phyloP scores from a whole-genome alignment of 148 eudicot species.

The Persicaria tinctoria region DNA sequence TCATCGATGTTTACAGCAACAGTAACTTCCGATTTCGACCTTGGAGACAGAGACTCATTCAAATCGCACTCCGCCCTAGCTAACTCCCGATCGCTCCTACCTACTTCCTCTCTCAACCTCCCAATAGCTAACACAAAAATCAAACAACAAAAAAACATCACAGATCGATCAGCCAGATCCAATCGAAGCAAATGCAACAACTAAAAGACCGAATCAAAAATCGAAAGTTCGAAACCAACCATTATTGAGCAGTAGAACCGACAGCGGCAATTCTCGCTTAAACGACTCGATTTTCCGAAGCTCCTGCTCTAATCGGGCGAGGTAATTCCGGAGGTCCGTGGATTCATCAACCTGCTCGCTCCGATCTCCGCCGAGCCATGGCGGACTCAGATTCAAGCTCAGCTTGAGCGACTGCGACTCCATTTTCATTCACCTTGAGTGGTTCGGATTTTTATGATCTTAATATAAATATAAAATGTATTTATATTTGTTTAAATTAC shows the following conservation, averaged over 20 bases:
- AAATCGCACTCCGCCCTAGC: neutral
- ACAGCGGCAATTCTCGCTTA: slow-evolving; percentile 61
- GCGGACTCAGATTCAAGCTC: slow-evolving; percentile 30
- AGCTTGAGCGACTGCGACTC: slow-evolving; percentile 22
- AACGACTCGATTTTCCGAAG: slow-evolving; percentile 45
- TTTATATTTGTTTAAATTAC: neutral
- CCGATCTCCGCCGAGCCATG: slow-evolving; percentile 16
- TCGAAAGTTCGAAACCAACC: slow-evolving; percentile 35
- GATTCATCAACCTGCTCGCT: slow-evolving; percentile 17
- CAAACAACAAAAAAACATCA: neutral
- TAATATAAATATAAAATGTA: too few relatives aligned
- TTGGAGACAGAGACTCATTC: slow-evolving; percentile 7
- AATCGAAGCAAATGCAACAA: neutral
- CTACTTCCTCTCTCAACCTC: slow-evolving; percentile 33
- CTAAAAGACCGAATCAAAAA: neutral
- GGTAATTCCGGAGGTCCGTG: slow-evolving; percentile 25
- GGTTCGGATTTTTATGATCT: neutral
- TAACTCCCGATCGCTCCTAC: slow-evolving; percentile 3
- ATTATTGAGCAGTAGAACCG: slow-evolving; percentile 38
- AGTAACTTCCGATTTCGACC: neutral
- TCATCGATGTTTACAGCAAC: slow-evolving; percentile 16
- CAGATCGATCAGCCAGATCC: neutral
- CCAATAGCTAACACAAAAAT: slow-evolving; percentile 28
- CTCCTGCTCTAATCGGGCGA: slow-evolving; percentile 36
- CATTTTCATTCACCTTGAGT: slow-evolving; percentile 15